A percentile compares a stretch with the other conserved stretches of the same genome.
Evolutionary conservation across 371 early-diverging fungal species (phyloP).

Genomic region (Mortierella sp.): DNA sequence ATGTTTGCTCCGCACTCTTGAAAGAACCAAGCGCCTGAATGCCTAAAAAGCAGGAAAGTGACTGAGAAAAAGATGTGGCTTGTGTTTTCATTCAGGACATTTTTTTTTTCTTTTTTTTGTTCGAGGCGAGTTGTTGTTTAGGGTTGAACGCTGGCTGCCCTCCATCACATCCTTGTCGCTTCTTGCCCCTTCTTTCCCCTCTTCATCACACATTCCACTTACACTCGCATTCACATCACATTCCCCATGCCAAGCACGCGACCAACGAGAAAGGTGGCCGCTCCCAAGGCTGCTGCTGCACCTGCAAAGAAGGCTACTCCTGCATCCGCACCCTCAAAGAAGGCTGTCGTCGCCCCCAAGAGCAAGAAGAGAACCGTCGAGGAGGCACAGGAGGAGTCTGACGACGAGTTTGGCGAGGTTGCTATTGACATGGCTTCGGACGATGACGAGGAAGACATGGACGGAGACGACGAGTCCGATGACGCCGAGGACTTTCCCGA

Average conservation of each 20-base stretch:
- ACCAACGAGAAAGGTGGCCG: constrained; percentile 30
- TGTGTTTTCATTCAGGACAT: constrained; percentile 16
- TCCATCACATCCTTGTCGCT: constrained; percentile 14
- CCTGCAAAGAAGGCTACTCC: constrained; percentile 13
- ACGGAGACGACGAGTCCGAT: constrained; percentile 62
- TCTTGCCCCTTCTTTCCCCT: background rate
- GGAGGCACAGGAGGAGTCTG: constrained; percentile 47
- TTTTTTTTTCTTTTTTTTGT: constrained; percentile 18
- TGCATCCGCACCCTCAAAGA: constrained; percentile 20
- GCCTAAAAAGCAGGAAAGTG: background rate
- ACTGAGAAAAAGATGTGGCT: constrained; percentile 15
- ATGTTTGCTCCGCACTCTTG: background rate
- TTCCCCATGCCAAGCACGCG: constrained; percentile 36
- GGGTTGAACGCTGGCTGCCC: background rate
- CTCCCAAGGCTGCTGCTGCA: constrained; percentile 28
- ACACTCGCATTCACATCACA: constrained; percentile 1
- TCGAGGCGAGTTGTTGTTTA: background rate
- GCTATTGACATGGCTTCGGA: constrained; percentile 67
- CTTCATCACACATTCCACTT: background rate
- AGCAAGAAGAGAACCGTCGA: constrained; percentile 52
- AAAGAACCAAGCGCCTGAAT: no score
- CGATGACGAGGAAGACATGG: constrained; percentile 66
- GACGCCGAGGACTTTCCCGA: constrained; percentile 48
- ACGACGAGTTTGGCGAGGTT: constrained; percentile 60
- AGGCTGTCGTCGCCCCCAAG: constrained; percentile 30